Conservation (phyloP, 2,329 filamentous ascomycete genomes). For the Bretziella fagacearum region DNA sequence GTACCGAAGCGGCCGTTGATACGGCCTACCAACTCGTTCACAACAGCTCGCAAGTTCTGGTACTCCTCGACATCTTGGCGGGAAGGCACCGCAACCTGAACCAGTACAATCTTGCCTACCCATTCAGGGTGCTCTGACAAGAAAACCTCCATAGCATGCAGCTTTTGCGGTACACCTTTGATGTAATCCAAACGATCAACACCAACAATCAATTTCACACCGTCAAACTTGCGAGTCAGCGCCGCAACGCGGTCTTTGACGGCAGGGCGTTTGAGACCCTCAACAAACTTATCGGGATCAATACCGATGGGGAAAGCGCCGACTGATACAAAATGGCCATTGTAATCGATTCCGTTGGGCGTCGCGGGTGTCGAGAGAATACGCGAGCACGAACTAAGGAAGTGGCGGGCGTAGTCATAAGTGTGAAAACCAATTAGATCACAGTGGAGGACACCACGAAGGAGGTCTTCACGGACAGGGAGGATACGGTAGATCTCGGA, state of each 20-base stretch:
- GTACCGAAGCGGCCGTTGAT: constrained; percentile 97
- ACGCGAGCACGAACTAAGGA: constrained; percentile 88
- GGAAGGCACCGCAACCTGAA: constrained; percentile 89
- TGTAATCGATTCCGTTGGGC: constrained; percentile 82
- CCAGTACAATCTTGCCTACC: constrained; percentile 92
- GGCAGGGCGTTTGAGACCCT: constrained; percentile 68
- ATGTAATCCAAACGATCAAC: constrained; percentile 97
- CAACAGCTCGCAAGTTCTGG: constrained; percentile 83
- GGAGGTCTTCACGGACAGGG: constrained; percentile 75
- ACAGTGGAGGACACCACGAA: constrained; percentile 77
- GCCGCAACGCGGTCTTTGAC: constrained; percentile 77
- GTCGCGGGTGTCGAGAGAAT: constrained; percentile 71
- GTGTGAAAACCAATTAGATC: constrained; percentile 97
- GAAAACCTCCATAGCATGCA: constrained; percentile 93
- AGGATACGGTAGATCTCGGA: constrained; percentile 94
- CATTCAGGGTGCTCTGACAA: constrained; percentile 92
- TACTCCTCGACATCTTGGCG: constrained; percentile 96
- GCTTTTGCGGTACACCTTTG: constrained; percentile 94
- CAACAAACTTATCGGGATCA: constrained; percentile 88
- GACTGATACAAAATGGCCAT: constrained; percentile 74
- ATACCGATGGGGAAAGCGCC: constrained; percentile 97
- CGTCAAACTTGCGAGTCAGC: constrained; percentile 79
- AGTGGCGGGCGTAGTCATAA: constrained; percentile 97
- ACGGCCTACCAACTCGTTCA: constrained; percentile 89
- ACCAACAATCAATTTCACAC: constrained; percentile 89